Conservation (phyloP, 2,329 filamentous ascomycete species). For the Juglanconis oblonga region DNA sequence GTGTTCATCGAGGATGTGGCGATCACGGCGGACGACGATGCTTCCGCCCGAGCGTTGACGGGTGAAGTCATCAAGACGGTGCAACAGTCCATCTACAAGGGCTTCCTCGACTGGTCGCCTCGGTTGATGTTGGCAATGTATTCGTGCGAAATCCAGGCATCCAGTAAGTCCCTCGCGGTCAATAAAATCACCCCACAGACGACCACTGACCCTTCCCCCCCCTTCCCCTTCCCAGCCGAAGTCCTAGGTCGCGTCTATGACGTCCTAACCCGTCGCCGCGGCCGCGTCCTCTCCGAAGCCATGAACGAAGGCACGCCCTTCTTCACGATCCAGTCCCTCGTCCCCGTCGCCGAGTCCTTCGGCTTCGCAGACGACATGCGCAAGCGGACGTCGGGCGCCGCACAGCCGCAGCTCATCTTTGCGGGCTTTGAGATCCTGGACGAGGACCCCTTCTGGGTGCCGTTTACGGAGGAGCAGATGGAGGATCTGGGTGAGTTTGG, state of each 20-base stretch:
- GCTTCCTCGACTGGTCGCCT: slow-evolving; percentile 93
- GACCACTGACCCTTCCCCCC: slow-evolving; percentile 15
- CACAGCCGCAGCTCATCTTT: slow-evolving; percentile 90
- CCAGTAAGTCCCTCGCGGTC: slow-evolving; percentile 54
- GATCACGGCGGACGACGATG: slow-evolving; percentile 50
- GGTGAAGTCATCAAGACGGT: slow-evolving; percentile 91
- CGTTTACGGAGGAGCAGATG: slow-evolving; percentile 91
- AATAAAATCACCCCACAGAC: too few relatives aligned
- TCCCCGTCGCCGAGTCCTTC: slow-evolving; percentile 93
- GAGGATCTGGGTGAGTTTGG: slow-evolving; percentile 94
- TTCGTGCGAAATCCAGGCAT: slow-evolving; percentile 94
- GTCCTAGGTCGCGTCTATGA: slow-evolving; percentile 94
- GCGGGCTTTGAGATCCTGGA: slow-evolving; percentile 89
- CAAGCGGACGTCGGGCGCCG: slow-evolving; percentile 86
- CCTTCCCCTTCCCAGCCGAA: slow-evolving; percentile 55
- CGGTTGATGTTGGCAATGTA: slow-evolving; percentile 98
- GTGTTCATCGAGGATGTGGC: slow-evolving; percentile 82
- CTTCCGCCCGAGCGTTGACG: slow-evolving; percentile 68
- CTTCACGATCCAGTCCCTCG: slow-evolving; percentile 84
- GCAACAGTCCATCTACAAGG: slow-evolving; percentile 76
- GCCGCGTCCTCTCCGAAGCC: slow-evolving; percentile 82
- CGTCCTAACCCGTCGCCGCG: slow-evolving; percentile 91
- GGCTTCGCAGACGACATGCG: slow-evolving; percentile 96
- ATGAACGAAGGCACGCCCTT: slow-evolving; percentile 96
- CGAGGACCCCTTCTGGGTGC: slow-evolving; percentile 97